Evolutionary conservation across 352 stramenopile genomes (phyloP), one percentile per base, ranked within the genome.

Genomic region (Phytopythium oedochilum): DNA sequence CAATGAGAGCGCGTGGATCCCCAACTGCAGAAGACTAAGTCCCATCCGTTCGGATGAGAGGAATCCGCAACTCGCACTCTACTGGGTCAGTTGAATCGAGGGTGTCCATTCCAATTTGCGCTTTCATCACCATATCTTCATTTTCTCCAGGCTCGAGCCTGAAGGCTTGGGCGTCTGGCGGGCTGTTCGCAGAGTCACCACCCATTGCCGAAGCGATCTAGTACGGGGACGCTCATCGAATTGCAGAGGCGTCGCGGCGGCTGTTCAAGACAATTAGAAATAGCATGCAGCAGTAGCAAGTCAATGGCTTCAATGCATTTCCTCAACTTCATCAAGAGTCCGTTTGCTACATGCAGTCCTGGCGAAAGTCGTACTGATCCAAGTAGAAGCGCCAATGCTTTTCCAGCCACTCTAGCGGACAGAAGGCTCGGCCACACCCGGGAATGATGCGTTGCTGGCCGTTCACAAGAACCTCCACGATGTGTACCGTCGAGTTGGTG

Each of bases 401-500:
- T 35, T 74, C 49, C 26, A 79, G 35, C 26, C 64, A 40, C 25
- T 50, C 43, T 9, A 76, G 25, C 26, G 64, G 60, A 47, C 70
- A 79, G 25, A 60, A 63, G 0, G 60, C 31, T 14, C 35, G 36
- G 5, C 38, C 57, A 23, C 70, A 78, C 7, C 60, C 70, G 14
- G 66, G 63, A 29, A 76, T 63, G 8, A 39, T 8, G 0, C 44
- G 45, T 50, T 71, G 53, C 18, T 64, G 59, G n/a, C 80, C 73
- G 38, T 83, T 81, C 7, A 78, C 59, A 5, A 83, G 58, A 29
- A 83, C 55, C 31, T 81, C 63, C n/a, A 84, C 71, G 22, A 67
- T 67, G 32, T 68, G 56, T 12, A 65, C 57, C 17, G 36, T 28
- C 22, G 20, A 6, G 11, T 26, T 48, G 4, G 45, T 38, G 32